Base-by-base conservation (phyloP, 1,139 yeast genomes). In the Saccharomycopsis hybrid region DNA sequence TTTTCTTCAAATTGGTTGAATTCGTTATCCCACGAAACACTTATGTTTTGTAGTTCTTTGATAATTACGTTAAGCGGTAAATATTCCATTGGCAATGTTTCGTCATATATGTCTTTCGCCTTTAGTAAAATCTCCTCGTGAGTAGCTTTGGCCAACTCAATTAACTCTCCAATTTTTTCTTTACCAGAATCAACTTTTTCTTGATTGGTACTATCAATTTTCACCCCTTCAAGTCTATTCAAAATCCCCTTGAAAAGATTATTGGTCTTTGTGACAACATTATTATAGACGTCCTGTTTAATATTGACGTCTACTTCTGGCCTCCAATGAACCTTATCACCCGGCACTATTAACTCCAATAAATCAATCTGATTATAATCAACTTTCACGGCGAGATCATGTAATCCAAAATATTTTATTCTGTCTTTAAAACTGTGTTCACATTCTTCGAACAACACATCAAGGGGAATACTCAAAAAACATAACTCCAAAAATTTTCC, bases 401-500 rank as follows among this genome's bases (percentile, higher is more conserved):
- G 85, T 60, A 80, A 79, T 2, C 95, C 90, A 66, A 92, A 92
- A 61, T 84, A 89, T 56, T 92, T 77, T 18, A 85, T 78, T 62
- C 89, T 96, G 55, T 83, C 86, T 47, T 81, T 77, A 53, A 84
- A 81, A 60, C 87, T 87, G 64, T 92, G 97, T 1, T 72, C 65
- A 64, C 98, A 94, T 31, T 74, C 69, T 1, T 82, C 84, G 28
- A 72, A 64, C 2, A 60, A 79, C 62, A 50, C 44, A 4, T 41
- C 38, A 32, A 52, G 25, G 3, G 53, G 53, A 8, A 46, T 62
- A 47, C 95, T 88, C 85, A 95, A 89, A 62, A 89, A 90, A 40
- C 85, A 73, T 30, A 90, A 68, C 65, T 94, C 97, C 43, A 94
- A 71, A 61, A 86, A 94, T 62, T 92, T 94, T 0, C 98, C 98